Percentiles rank a stretch among this genome's conserved stretches.
Evolutionary conservation across 2,329 filamentous ascomycete genomes (phyloP).

Genomic region (Tolypocladium capitatum): DNA sequence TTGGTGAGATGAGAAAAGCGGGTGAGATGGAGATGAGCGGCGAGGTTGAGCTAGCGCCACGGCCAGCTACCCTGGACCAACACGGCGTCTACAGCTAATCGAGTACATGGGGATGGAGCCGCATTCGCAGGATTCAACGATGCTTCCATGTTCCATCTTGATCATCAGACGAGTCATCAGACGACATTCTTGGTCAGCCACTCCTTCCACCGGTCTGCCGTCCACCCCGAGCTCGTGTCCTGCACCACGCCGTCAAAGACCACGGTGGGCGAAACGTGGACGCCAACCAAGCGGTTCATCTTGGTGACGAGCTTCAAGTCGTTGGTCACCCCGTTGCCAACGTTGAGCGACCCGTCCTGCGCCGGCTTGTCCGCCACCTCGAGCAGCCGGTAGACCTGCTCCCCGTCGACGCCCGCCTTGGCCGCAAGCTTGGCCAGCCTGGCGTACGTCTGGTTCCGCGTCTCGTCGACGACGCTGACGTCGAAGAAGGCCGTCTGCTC

Average conservation of each 20-base stretch:
- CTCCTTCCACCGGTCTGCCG: conserved; percentile 68
- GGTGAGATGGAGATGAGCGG: not conserved
- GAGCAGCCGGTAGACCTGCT: conserved; percentile 55
- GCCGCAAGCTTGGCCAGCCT: conserved; percentile 64
- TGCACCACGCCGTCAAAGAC: conserved; percentile 78
- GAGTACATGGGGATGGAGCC: not conserved
- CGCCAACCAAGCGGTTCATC: conserved; percentile 62
- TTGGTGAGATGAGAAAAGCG: not conserved
- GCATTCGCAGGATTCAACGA: not conserved
- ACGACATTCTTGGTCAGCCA: conserved; percentile 53
- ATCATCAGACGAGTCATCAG: too few relatives aligned
- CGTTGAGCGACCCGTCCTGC: conserved; percentile 57
- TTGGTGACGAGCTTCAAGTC: conserved; percentile 78
- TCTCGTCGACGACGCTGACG: conserved; percentile 69
- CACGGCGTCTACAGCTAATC: not conserved
- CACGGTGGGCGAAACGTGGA: conserved; percentile 86
- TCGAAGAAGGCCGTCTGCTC: conserved; percentile 74
- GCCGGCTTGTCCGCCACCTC: conserved; percentile 54
- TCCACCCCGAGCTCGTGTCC: conserved; percentile 69
- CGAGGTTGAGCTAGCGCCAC: too few relatives aligned
- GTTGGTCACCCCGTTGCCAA: conserved; percentile 69
- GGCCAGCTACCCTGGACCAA: not conserved
- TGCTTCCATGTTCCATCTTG: not conserved
- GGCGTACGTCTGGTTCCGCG: conserved; percentile 70
- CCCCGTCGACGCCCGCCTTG: conserved; percentile 54